These are phyloP conservation scores for Corylus avellana DNA, from an alignment of 306 rosid species.

Conservation along the genomic window DNA sequence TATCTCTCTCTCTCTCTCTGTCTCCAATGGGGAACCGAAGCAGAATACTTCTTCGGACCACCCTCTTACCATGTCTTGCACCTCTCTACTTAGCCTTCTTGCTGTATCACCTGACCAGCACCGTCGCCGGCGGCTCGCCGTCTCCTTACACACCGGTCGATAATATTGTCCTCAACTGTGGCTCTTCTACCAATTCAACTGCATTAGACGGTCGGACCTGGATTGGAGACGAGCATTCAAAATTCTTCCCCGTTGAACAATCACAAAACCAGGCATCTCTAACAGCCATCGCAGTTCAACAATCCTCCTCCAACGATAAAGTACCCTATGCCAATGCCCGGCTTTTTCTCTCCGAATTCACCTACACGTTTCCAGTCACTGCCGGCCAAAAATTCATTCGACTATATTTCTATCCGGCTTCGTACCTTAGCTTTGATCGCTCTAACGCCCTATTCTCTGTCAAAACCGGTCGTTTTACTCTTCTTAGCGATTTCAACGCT, in stretches of 20 bases:
- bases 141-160: slow-evolving; percentile 2
- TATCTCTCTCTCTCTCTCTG: not conserved
- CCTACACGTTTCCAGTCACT: slow-evolving; percentile 23
- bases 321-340: no score
- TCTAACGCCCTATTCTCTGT: slow-evolving; percentile 52
- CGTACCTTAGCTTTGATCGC: not conserved
- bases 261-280: no score
- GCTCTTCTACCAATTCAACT: not conserved
- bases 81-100: not conserved
- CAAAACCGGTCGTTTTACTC: slow-evolving; percentile 46
- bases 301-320: no score
- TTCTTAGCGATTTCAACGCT: slow-evolving; percentile 49
- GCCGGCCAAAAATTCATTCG: slow-evolving; percentile 55
- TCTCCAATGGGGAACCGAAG: no score
- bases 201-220: not conserved
- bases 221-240: not conserved
- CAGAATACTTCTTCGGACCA: not conserved
- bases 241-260: no score
- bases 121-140: not conserved
- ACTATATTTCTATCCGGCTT: slow-evolving; percentile 42
- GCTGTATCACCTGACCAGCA: not conserved
- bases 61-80: no score
- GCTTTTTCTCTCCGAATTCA: no score
- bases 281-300: no score
- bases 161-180: slow-evolving; percentile 9